A percentile compares a stretch with the other conserved stretches of the same genome.
Evolutionary conservation across 805 yeast species (phyloP).

Genomic region (Soucietia sequanensis): DNA sequence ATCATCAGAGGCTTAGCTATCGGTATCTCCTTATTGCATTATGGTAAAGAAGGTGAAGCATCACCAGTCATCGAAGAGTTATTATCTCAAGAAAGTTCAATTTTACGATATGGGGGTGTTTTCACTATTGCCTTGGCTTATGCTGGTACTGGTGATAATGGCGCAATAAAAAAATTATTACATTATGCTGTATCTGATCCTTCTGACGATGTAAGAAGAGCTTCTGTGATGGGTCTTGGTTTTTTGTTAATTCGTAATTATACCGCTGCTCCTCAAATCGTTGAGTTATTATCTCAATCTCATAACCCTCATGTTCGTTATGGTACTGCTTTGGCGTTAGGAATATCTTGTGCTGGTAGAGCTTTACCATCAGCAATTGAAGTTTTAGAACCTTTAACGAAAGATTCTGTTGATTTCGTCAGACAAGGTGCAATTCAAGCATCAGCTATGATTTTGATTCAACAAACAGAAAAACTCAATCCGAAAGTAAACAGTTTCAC

Average conservation of each 20-base stretch:
- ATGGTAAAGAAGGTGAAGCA: constrained; percentile 82
- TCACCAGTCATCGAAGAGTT: constrained; percentile 65
- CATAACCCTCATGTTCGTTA: constrained; percentile 98
- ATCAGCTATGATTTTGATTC: constrained; percentile 83
- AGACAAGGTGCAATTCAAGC: constrained; percentile 98
- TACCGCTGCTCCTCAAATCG: constrained; percentile 92
- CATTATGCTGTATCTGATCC: constrained; percentile 97
- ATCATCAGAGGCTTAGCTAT: constrained; percentile 91
- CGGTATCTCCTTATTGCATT: constrained; percentile 83
- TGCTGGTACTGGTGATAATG: constrained; percentile 92
- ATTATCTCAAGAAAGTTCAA: constrained; percentile 72
- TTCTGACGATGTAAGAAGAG: constrained; percentile 93
- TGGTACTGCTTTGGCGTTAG: constrained; percentile 96
- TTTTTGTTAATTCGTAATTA: constrained; percentile 88
- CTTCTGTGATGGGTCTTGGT: constrained; percentile 89
- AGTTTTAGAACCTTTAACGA: constrained; percentile 86
- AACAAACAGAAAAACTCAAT: constrained; percentile 76
- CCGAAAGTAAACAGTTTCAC: constrained; percentile 80
- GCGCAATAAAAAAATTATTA: constrained; percentile 79
- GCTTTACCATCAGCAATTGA: constrained; percentile 86
- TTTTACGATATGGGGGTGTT: constrained; percentile 94
- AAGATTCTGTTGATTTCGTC: constrained; percentile 94
- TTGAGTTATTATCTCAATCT: constrained; percentile 86
- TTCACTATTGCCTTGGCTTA: constrained; percentile 93
- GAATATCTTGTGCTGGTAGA: constrained; percentile 96